Evolutionary conservation across 1,139 yeast species (phyloP), one percentile per base, ranked within the genome.

Genomic region (Diutina siamensis): DNA sequence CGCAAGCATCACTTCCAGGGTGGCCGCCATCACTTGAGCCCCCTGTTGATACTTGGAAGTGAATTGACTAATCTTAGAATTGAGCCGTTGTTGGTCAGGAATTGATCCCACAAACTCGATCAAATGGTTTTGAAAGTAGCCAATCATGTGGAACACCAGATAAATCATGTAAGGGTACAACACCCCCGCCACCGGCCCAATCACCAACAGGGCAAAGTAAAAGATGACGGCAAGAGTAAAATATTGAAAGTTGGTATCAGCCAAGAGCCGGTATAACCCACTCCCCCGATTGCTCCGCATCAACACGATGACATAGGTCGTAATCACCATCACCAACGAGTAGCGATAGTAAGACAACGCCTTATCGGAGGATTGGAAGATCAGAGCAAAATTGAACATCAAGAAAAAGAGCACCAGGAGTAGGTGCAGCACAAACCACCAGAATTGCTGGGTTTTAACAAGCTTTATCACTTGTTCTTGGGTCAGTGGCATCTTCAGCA

Each of bases 11-110:
- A 72, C 55, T 52, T 75, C 80, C 35, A 72, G 59, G 49, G 65
- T 67, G 8, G 80, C 67, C 7, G 80, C 79, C 45, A 72, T 53
- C 49, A 60, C 57, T 45, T 72, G 58, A 1, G 78, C 77, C 46
- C 61, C 67, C 48, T 72, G 76, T 55, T 72, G 68, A 54, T 59
- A 71, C 18, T 57, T 57, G 31, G 63, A 53, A n/a, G 72, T 61
- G 49, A 74, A 66, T 21, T 56, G 55, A 34, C 59, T 57, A 46
- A 74, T 68, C 20, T 50, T 45, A 13, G 55, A 44, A 44, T 51
- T 54, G 47, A 54, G 20, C 20, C 10, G 21, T 25, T 38, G 42
- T 17, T 38, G 42, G 4, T 22, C 20, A 17, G 31, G 32, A n/a
- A 38, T 13, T 10, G 32, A 9, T 5, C 42, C 42, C 4, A 25